Percentiles rank a stretch among this genome's conserved stretches.
phyloP scores from a whole-genome alignment of 768 basidiomycete species.

The Amanita polypyramis region DNA sequence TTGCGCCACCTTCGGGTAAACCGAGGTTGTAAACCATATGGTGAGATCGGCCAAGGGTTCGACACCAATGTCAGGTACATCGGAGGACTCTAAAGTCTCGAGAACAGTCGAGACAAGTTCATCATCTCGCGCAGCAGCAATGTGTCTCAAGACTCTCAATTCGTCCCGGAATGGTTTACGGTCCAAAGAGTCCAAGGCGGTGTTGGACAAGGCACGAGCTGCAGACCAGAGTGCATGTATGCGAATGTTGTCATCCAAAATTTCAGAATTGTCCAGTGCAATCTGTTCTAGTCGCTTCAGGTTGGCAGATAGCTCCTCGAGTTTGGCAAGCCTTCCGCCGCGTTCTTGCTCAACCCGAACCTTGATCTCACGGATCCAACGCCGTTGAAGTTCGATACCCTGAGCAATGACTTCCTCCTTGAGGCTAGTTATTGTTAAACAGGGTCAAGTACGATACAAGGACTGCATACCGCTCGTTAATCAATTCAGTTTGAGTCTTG shows the following conservation, averaged over 20 bases:
- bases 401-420: conserved; percentile 93
- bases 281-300: conserved; percentile 87
- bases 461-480: conserved; percentile 76
- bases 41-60: conserved; percentile 86
- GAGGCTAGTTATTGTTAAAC: conserved; percentile 37
- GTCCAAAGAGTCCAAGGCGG: conserved; percentile 51
- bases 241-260: conserved; percentile 90
- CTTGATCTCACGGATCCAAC: conserved; percentile 96
- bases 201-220: conserved; percentile 64
- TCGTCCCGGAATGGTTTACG: conserved; percentile 86
- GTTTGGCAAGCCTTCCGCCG: conserved; percentile 87
- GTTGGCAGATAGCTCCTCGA: conserved; percentile 85
- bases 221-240: conserved; percentile 91
- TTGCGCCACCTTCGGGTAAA: conserved; percentile 73
- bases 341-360: conserved; percentile 94
- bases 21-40: conserved; percentile 80
- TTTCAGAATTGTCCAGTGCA: conserved; percentile 81
- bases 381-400: conserved; percentile 92
- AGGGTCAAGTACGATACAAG: background rate
- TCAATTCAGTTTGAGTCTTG: conserved; percentile 79
- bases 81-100: conserved; percentile 57
- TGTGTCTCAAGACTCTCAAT: conserved; percentile 70
- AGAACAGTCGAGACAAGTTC: conserved; percentile 54
- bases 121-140: conserved; percentile 64
- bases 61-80: conserved; percentile 70